Conservation (phyloP, 495 filamentous ascomycete species). For the Aspergillus bridgeri region DNA sequence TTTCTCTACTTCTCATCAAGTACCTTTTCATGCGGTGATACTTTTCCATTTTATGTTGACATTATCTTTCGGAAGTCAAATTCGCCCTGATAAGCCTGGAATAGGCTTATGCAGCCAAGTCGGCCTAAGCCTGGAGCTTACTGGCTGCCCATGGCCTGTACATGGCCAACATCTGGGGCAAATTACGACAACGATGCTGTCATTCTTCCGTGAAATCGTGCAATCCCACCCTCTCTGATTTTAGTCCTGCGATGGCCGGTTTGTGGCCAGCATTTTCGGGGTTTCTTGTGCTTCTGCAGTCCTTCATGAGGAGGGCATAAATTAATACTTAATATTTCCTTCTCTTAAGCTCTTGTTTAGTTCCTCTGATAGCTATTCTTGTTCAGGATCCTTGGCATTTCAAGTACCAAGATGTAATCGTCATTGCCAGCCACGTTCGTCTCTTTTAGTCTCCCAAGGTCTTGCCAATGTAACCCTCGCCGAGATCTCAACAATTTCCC, state of each 20-base stretch:
- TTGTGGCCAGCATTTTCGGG: too few relatives aligned
- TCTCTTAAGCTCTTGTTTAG: neutral
- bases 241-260: too few relatives aligned
- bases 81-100: neutral
- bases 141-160: neutral
- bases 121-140: neutral
- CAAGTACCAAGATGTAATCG: neutral
- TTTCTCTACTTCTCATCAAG: neutral
- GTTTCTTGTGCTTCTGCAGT: too few relatives aligned
- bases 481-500: neutral
- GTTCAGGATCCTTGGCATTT: neutral
- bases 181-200: constrained; percentile 6
- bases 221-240: neutral
- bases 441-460: neutral
- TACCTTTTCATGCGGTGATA: too few relatives aligned
- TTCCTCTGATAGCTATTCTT: neutral
- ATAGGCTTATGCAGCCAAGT: neutral
- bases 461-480: constrained; percentile 2
- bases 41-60: neutral
- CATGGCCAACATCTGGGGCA: neutral
- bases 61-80: neutral
- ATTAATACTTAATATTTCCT: too few relatives aligned
- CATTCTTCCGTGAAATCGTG: constrained; percentile 7
- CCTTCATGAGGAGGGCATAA: too few relatives aligned
- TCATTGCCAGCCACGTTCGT: neutral